phyloP scores from a whole-genome alignment of 2,329 filamentous ascomycete genomes.

The Apiospora arundinis region DNA sequence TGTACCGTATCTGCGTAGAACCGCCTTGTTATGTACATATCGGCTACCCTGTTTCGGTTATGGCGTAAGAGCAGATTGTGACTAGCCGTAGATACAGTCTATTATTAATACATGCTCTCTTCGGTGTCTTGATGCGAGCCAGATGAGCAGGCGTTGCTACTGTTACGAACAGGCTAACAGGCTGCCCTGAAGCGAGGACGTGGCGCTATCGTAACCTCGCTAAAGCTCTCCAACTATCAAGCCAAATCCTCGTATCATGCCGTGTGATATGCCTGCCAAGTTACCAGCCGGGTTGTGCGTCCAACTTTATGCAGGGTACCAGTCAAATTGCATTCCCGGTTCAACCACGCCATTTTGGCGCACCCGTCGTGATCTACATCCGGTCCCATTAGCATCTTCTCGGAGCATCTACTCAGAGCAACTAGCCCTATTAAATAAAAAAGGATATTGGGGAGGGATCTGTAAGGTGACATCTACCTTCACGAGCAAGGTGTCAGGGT shows the following conservation, averaged over 20 bases:
- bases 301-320: background rate
- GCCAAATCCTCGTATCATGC: background rate
- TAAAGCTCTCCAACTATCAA: background rate
- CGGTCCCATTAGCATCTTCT: background rate
- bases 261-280: background rate
- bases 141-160: too few species aligned
- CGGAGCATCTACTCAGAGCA: background rate
- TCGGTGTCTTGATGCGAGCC: too few species aligned
- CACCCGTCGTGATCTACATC: background rate
- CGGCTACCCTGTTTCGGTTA: too few species aligned
- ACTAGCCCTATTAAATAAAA: background rate
- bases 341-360: background rate
- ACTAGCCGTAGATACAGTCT: too few species aligned
- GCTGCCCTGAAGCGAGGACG: background rate
- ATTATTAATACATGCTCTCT: too few species aligned
- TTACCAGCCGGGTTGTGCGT: background rate
- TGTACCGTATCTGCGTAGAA: too few species aligned
- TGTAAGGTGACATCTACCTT: background rate
- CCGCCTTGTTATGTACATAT: too few species aligned
- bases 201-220: background rate
- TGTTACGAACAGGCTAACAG: too few species aligned
- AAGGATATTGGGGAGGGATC: background rate
- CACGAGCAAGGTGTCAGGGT: background rate
- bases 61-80: too few species aligned
- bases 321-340: too few species aligned